These are phyloP conservation scores for Paraconiothyrium sp. DNA, from an alignment of 2,329 filamentous ascomycete species.

Conservation along the genomic window DNA sequence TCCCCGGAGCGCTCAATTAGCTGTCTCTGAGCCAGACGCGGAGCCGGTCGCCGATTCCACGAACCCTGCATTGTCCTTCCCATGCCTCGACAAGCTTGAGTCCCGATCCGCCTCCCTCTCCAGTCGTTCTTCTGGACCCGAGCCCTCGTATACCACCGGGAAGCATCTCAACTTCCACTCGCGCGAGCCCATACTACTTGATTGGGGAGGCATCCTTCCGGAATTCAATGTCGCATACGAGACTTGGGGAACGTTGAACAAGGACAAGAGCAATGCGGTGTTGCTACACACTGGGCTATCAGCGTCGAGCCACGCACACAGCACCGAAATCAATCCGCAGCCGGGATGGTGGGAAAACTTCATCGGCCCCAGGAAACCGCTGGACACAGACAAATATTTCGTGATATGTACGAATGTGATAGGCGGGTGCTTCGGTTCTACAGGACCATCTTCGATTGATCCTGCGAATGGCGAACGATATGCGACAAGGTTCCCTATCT, in stretches of 20 bases:
- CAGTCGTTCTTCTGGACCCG: constrained; percentile 79
- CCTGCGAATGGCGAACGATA: constrained; percentile 88
- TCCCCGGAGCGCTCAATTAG: constrained; percentile 35
- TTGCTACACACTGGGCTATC: constrained; percentile 93
- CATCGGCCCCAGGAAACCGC: constrained; percentile 83
- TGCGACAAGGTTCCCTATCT: constrained; percentile 92
- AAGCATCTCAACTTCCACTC: constrained; percentile 82
- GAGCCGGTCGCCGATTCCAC: constrained; percentile 41
- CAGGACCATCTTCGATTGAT: constrained; percentile 87
- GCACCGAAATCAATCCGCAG: constrained; percentile 84
- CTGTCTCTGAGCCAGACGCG: constrained; percentile 29
- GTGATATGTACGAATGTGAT: constrained; percentile 97
- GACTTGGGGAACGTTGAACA: constrained; percentile 85
- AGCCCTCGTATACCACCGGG: constrained; percentile 93
- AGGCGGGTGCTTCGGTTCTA: constrained; percentile 95
- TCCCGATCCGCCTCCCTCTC: constrained; percentile 72
- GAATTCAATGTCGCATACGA: constrained; percentile 94
- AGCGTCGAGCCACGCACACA: constrained; percentile 96
- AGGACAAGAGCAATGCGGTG: constrained; percentile 85
- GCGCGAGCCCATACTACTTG: constrained; percentile 77
- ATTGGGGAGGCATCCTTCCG: constrained; percentile 93
- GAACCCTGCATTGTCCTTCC: constrained; percentile 53
- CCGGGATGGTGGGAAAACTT: constrained; percentile 99
- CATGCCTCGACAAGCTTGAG: constrained; percentile 54
- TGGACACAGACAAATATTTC: constrained; percentile 92